A percentile compares a stretch with the other conserved stretches of the same genome.
Evolutionary conservation across 2,329 filamentous ascomycete species (phyloP).

Genomic region (Fusarium pilosicola): DNA sequence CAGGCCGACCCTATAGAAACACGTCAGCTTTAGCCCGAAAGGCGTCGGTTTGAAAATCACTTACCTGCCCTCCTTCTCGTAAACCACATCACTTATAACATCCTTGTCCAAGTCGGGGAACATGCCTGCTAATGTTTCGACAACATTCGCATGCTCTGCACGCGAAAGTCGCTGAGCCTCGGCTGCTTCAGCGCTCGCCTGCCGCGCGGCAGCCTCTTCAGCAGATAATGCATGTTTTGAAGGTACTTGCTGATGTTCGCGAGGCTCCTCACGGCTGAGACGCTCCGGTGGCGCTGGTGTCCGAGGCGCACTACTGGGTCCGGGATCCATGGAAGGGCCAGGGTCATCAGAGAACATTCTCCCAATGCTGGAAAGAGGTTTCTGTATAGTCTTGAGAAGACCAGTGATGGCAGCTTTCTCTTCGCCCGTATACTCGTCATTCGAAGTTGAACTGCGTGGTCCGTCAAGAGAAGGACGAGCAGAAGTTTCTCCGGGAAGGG

Average conservation of each 20-base stretch:
- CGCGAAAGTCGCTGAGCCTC: conserved; percentile 85
- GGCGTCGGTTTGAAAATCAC: conserved; percentile 48
- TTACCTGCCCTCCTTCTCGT: conserved; percentile 92
- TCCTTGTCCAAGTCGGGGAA: conserved; percentile 95
- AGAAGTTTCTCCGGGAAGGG: conserved; percentile 45
- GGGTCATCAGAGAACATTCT: conserved; percentile 86
- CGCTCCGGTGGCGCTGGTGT: conserved; percentile 51
- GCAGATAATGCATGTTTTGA: conserved; percentile 67
- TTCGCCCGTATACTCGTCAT: conserved; percentile 66
- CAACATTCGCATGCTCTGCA: conserved; percentile 88
- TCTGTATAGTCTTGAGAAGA: conserved; percentile 88
- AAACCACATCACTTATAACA: conserved; percentile 95
- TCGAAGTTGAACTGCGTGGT: conserved; percentile 65
- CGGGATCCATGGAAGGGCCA: conserved; percentile 51
- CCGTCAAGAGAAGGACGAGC: conserved; percentile 56
- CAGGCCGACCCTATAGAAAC: conserved; percentile 72
- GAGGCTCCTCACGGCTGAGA: conserved; percentile 45
- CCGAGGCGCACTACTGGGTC: conserved; percentile 48
- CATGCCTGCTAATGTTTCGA: conserved; percentile 95
- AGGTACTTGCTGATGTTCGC: conserved; percentile 48
- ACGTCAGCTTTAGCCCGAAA: conserved; percentile 4
- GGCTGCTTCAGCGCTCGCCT: conserved; percentile 89
- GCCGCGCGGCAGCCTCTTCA: conserved; percentile 87
- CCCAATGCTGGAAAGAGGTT: conserved; percentile 88
- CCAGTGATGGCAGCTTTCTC: conserved; percentile 86